Evolutionary conservation across 2,329 filamentous ascomycete genomes (phyloP).

Genomic region (Lojkania enalia): DNA sequence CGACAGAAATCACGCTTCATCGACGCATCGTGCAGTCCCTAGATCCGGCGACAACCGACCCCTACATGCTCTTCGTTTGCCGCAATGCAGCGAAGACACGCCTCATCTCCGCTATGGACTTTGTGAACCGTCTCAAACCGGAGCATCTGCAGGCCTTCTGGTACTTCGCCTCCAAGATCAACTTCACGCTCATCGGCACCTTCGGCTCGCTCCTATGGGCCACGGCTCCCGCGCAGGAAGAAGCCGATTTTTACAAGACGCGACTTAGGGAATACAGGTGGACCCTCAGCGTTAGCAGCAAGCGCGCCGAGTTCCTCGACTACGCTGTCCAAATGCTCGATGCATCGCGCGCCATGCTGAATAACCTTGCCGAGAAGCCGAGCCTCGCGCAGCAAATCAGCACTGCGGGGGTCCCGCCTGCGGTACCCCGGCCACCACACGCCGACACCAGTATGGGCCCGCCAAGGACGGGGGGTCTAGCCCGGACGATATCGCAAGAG

Average conservation of each 20-base stretch:
- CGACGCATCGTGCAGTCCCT: conserved; percentile 87
- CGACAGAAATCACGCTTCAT: conserved; percentile 90
- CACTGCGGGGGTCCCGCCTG: conserved; percentile 42
- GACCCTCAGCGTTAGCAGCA: conserved; percentile 85
- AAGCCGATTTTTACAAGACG: conserved; percentile 89
- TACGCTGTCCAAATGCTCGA: conserved; percentile 52
- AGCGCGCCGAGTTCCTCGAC: conserved; percentile 61
- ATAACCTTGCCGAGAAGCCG: conserved; percentile 51
- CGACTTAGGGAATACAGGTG: conserved; percentile 88
- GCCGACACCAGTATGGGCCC: conserved; percentile 12
- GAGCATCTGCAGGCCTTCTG: conserved; percentile 89
- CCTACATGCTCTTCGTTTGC: conserved; percentile 88
- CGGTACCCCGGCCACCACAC: conserved; percentile 24
- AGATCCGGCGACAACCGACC: conserved; percentile 60
- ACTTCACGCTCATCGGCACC: conserved; percentile 92
- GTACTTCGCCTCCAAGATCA: conserved; percentile 85
- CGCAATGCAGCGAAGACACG: conserved; percentile 91
- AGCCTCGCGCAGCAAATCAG: conserved; percentile 43
- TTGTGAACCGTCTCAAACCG: conserved; percentile 88
- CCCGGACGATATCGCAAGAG: conserved; percentile 13
- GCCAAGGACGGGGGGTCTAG: conserved; percentile 10
- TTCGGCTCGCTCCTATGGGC: conserved; percentile 91
- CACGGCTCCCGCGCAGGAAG: conserved; percentile 82
- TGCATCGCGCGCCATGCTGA: conserved; percentile 49
- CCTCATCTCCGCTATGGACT: conserved; percentile 94